Evolutionary conservation across 2,329 filamentous ascomycete genomes (phyloP), one percentile per base, ranked within the genome.

Genomic region (Sclerotinia sclerotiorum): DNA sequence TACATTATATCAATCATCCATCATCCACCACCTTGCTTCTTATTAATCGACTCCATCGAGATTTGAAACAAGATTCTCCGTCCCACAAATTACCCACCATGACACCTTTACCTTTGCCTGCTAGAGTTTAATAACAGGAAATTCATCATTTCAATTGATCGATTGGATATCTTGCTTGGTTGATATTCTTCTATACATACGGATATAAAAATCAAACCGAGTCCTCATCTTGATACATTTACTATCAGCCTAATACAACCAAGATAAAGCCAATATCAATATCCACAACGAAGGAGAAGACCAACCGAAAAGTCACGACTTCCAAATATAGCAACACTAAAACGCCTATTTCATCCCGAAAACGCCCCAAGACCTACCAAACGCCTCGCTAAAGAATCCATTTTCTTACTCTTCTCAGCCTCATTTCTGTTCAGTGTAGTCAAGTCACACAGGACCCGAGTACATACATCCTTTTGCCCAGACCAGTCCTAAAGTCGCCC

Each of bases 381-480:
- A 63, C 60, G 46, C 60, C 60, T 63, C 29, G 60, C 60, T 63
- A 63, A 63, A 52, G 60, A 29, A 48, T 63, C 32, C 32, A 24
- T 63, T 51, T 52, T 39, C 46, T 39, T n/a, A 27, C 46, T 29
- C 32, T 51, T 63, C 46, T 39, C 46, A 19, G 51, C 27, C 46
- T 51, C 46, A 39, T 51, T 19, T 49, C 46, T 35, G 19, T 21
- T 27, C 29, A 19, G n/a, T 15, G 19, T n/a, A 6, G 7, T 27
- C 46, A 39, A n/a, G n/a, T 35, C 60, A 39, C 46, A 39, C 15
- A 21, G 46, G 48, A 24, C n/a, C 46, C 32, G 21, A 24, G 46
- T 27, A 63, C 48, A 42, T 15, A 51, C 4, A 35, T 49, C 24
- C 15, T 15, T 35, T 62, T 35, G 13, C 58, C 8, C 29, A 35